Conservation (phyloP, 768 basidiomycete genomes). For the Pholiota molesta region DNA sequence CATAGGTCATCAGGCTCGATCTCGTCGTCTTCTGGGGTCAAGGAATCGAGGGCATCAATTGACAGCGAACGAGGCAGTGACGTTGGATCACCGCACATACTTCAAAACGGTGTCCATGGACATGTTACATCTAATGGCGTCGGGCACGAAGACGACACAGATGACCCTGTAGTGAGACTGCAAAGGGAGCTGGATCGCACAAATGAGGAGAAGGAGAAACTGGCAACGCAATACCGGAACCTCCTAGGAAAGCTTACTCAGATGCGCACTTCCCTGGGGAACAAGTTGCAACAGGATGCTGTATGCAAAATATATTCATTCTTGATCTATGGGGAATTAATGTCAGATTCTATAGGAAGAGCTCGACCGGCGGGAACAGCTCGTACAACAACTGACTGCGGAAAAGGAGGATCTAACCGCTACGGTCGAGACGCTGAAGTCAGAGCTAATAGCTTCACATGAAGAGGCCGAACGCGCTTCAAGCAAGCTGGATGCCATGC, state of each 20-base stretch:
- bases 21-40: constrained; percentile 29
- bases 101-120: constrained; percentile 40
- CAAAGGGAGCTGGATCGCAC: constrained; percentile 77
- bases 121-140: constrained; percentile 30
- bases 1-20: constrained; percentile 29
- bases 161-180: constrained; percentile 60
- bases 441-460: constrained; percentile 77
- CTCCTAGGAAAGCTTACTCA: constrained; percentile 87
- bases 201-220: constrained; percentile 84
- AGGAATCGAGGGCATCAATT: constrained; percentile 41
- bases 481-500: constrained; percentile 68
- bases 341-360: constrained; percentile 73
- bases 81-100: constrained; percentile 28
- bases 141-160: constrained; percentile 37
- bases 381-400: constrained; percentile 74
- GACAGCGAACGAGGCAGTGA: constrained; percentile 48
- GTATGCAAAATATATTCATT: constrained; percentile 45
- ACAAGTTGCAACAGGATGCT: constrained; percentile 95
- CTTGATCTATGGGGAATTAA: background rate
- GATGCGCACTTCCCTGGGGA: constrained; percentile 92
- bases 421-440: constrained; percentile 79
- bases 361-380: constrained; percentile 89
- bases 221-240: constrained; percentile 83
- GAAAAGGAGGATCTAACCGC: constrained; percentile 74
- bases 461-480: constrained; percentile 75